Base-by-base conservation (phyloP, 768 basidiomycete species). In the Lentinula lateritia region DNA sequence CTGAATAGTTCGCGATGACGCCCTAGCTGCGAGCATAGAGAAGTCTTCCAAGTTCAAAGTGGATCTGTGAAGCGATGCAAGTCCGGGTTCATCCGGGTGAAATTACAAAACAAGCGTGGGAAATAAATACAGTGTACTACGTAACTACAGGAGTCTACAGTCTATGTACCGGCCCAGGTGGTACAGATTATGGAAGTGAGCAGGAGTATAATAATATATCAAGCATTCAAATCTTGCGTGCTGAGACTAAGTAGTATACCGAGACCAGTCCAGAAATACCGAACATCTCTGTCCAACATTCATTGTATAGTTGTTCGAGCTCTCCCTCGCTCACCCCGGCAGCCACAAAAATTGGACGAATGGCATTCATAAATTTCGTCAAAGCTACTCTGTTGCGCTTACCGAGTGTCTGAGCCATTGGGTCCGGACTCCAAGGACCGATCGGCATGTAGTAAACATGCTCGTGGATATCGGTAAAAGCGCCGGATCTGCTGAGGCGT, bases 21-120 rank as follows among this genome's bases (percentile, higher is more conserved):
- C 78, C 74, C 84, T 84, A 66, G 82, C 78, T 70, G 80, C 79
- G 71, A 87, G 75, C 87, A 89, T 87, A 60, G 70, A 67, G 69
- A 69, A 73, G 38, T 54, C 9, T 70, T 76, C 74, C 72, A 68
- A 63, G 65, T 28, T 28, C 28, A 62, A 63, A 67, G 66, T 70
- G 70, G 68, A 13, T 18, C n/a, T 36, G 48, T 39, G 48, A 41
- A 38, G 41, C 36, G 42, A 52, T 16, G 50, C 23, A 23, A 18
- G 38, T 32, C 58, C 58, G 58, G 58, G 16, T 50, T 50, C 34
- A 34, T 42, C 50, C 59, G 59, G 46, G 20, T 16, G 46, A 58
- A 39, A 18, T n/a, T 23, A n/a, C n/a, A 34, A 34, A 18, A 16
- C 34, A 34, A 54, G 53, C n/a, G 53, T 54, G 53, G 36, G 53